Base-by-base conservation (phyloP, 176 grass and related monocot genomes). In the Cenchrus americanus region DNA sequence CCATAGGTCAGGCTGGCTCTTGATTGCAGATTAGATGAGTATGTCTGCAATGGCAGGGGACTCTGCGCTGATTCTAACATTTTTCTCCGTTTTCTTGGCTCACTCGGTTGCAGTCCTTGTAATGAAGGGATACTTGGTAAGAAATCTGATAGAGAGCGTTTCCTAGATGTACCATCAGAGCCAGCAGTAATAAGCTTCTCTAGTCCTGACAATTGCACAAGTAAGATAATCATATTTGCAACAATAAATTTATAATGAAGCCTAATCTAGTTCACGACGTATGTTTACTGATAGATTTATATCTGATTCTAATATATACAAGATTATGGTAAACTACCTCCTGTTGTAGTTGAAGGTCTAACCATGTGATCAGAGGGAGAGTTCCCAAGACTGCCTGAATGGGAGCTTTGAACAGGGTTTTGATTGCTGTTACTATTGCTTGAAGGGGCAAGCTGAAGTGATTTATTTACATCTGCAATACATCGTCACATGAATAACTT, bases 141-240 rank as follows among this genome's bases (percentile, higher is more conserved):
- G 46, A 98, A 82, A 80, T 98, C 91, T 76, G 86, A 88, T 79
- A 98, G 66, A 76, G 77, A 76, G 32, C 83, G 91, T 57, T 98
- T 98, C 43, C 70, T 93, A 77, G 86, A 55, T 85, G 83, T 19
- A 85, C 78, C 63, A 85, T 93, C 87, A 88, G 83, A 66, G 21
- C 63, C 77, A 74, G 54, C 19, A 7, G 67, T 80, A 48, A 78
- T 57, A 26, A 68, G 70, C 50, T 65, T 89, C 34, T 55, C 82
- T 54, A 19, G 41, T 61, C 90, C 90, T 87, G 84, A 37, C 44
- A 77, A 86, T 88, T 83, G 61, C 67, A 75, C 86, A 88, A 79
- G 23, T 76, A 74, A 87, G 79, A 89, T 62, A 66, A 74, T 72
- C 19, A 79, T 52, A 40, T 69, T 48, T 8, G 47, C 32, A 69